Conservation (phyloP, 352 stramenopile species). For the Pythium brassicae region DNA sequence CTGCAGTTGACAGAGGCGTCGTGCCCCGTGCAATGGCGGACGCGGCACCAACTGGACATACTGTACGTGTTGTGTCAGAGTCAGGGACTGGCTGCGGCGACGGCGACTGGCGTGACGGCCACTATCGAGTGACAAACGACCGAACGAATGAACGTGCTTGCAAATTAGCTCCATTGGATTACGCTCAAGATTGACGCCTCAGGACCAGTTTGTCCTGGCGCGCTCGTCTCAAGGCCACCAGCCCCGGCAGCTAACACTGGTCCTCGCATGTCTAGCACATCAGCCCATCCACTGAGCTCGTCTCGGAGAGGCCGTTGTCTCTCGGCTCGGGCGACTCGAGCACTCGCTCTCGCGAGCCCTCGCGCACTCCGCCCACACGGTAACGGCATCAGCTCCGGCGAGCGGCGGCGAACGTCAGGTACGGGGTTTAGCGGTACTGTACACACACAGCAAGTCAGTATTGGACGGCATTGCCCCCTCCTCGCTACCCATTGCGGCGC, state of each 20-base stretch:
- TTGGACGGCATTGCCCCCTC: too few species aligned
- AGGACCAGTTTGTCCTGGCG: conserved; percentile 15
- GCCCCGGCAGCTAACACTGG: conserved; percentile 26
- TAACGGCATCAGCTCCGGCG: neutral
- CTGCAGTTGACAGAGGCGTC: too few species aligned
- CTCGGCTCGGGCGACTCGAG: conserved; percentile 4
- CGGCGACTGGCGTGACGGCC: too few species aligned
- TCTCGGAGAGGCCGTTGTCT: neutral
- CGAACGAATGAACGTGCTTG: conserved; percentile 1
- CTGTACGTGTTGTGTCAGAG: too few species aligned
- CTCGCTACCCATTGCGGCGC: too few species aligned
- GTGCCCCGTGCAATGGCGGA: too few species aligned
- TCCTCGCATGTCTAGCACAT: conserved; percentile 64
- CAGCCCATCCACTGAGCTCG: conserved; percentile 28
- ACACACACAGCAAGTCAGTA: conserved; percentile 6
- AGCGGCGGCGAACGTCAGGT: conserved; percentile 30
- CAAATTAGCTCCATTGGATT: conserved; percentile 68
- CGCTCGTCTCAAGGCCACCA: conserved; percentile 20
- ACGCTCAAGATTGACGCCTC: conserved; percentile 14
- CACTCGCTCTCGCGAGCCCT: too few species aligned
- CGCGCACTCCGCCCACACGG: neutral
- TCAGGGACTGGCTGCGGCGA: too few species aligned
- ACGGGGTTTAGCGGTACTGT: conserved; percentile 65
- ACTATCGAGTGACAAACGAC: too few species aligned
- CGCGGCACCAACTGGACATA: too few species aligned